Conservation (phyloP, 345 rosid genomes). For the Cardamine chenopodiifolia region DNA sequence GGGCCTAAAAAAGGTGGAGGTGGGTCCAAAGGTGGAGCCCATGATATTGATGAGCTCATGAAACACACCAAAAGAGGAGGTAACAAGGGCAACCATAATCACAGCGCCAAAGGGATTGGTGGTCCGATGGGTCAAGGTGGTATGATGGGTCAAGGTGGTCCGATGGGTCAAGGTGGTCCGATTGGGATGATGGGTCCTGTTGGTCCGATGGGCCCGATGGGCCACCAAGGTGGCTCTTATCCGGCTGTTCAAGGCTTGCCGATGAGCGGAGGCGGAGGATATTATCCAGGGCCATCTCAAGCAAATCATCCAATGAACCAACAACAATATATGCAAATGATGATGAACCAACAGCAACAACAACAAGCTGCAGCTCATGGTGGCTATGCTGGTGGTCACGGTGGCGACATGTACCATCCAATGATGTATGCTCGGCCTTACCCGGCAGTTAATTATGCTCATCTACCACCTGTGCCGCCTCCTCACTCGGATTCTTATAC, state of each 20-base stretch:
- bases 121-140: slow-evolving; percentile 45
- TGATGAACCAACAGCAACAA: slow-evolving; percentile 43
- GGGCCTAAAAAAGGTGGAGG: slow-evolving; percentile 62
- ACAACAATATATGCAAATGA: slow-evolving; percentile 60
- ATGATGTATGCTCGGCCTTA: slow-evolving; percentile 79
- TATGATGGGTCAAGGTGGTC: slow-evolving; percentile 36
- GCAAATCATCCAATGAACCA: slow-evolving; percentile 55
- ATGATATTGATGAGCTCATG: slow-evolving; percentile 51
- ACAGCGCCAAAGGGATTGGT: slow-evolving; percentile 28
- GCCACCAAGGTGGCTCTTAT: slow-evolving; percentile 44
- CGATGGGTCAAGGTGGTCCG: slow-evolving; percentile 45
- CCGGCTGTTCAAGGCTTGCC: slow-evolving; percentile 83
- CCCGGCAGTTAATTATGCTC: slow-evolving; percentile 60
- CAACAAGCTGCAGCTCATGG: slow-evolving; percentile 54
- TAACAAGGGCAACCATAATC: slow-evolving; percentile 39
- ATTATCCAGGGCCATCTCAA: slow-evolving; percentile 17
- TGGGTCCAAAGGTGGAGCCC: slow-evolving; percentile 44
- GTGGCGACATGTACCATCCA: slow-evolving; percentile 75
- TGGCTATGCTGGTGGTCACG: slow-evolving; percentile 67
- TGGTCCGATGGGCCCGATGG: slow-evolving; percentile 48
- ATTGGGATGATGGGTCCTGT: slow-evolving; percentile 42
- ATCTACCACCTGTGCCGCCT: slow-evolving; percentile 58
- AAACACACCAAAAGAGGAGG: slow-evolving; percentile 47
- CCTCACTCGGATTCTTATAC: slow-evolving; percentile 60
- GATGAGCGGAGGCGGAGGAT: slow-evolving; percentile 59